Evolutionary conservation across 352 stramenopile genomes (phyloP).

Genomic region (Pythium graminicola): DNA sequence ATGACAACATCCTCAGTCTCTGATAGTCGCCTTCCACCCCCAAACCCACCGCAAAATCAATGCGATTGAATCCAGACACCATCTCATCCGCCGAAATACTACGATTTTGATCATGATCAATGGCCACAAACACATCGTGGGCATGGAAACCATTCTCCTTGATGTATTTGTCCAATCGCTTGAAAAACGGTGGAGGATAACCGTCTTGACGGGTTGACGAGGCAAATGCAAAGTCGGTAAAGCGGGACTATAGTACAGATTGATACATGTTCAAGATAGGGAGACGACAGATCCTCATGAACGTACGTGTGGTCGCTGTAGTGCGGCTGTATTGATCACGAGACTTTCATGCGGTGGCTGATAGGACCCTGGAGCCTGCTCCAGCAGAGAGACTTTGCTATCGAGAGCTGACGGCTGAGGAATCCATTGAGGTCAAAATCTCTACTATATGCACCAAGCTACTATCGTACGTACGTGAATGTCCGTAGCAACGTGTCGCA

Average conservation of each 20-base stretch:
- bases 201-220: slow-evolving; percentile 26
- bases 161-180: slow-evolving; percentile 46
- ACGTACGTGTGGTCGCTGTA: slow-evolving; percentile 15
- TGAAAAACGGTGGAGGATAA: slow-evolving; percentile 44
- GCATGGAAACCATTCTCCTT: slow-evolving; percentile 40
- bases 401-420: too few species aligned
- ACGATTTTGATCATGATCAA: slow-evolving; percentile 39
- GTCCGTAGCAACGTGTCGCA: not conserved
- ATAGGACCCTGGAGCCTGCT: slow-evolving; percentile 2
- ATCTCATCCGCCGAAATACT: slow-evolving; percentile 39
- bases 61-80: slow-evolving; percentile 36
- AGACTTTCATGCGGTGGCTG: slow-evolving; percentile 17
- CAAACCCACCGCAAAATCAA: slow-evolving; percentile 39
- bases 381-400: too few species aligned
- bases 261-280: not conserved
- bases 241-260: slow-evolving; percentile 8
- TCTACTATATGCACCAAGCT: too few species aligned
- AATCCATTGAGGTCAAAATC: too few species aligned
- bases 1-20: too few species aligned
- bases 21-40: not conserved
- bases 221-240: slow-evolving; percentile 14
- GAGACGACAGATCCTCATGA: not conserved
- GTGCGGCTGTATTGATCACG: slow-evolving; percentile 9
- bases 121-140: slow-evolving; percentile 38
- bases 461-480: not conserved